A percentile compares a stretch with the other conserved stretches of the same genome.
phyloP scores from a whole-genome alignment of 352 stramenopile genomes.

The Phytopythium vexans region DNA sequence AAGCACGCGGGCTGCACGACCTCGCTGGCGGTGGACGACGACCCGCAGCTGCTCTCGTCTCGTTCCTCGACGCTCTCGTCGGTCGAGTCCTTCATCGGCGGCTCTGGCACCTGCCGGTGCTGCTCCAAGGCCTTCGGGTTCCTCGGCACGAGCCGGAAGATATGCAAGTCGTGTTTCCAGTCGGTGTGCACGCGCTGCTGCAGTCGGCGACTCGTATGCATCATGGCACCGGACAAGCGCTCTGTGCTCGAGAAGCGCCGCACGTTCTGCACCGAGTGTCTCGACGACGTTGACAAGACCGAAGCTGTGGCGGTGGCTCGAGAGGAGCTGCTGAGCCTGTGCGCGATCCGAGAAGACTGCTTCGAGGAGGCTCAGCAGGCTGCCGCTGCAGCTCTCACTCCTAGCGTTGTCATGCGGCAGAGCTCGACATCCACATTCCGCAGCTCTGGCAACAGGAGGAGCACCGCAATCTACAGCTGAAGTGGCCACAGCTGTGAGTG shows the following conservation, averaged over 20 bases:
- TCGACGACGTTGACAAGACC: slow-evolving; percentile 23
- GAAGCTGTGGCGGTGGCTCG: slow-evolving; percentile 27
- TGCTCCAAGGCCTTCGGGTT: slow-evolving; percentile 32
- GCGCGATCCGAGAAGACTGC: slow-evolving; percentile 1
- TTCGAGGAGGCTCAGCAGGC: slow-evolving; percentile 2
- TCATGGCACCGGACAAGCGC: slow-evolving; percentile 29
- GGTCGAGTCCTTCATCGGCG: neutral
- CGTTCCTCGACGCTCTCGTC: neutral
- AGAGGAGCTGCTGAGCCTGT: slow-evolving; percentile 22
- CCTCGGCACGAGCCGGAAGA: slow-evolving; percentile 25
- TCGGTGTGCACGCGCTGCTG: slow-evolving; percentile 27
- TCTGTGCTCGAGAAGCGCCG: slow-evolving; percentile 32
- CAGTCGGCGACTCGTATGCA: slow-evolving; percentile 26
- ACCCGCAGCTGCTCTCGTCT: neutral
- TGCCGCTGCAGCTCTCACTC: neutral
- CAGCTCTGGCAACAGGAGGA: neutral
- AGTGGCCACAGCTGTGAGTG: neutral
- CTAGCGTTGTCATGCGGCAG: slow-evolving; percentile 2
- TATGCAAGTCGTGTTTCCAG: slow-evolving; percentile 31
- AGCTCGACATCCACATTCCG: neutral
- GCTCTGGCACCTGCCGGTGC: slow-evolving; percentile 6
- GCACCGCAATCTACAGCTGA: slow-evolving; percentile 6
- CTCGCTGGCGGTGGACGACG: slow-evolving; percentile 2
- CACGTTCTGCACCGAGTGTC: slow-evolving; percentile 27
- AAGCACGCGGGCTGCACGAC: slow-evolving; percentile 13